Evolutionary conservation across 495 filamentous ascomycete genomes (phyloP), one percentile per base, ranked within the genome.

Genomic region (Daldinia concentrica): DNA sequence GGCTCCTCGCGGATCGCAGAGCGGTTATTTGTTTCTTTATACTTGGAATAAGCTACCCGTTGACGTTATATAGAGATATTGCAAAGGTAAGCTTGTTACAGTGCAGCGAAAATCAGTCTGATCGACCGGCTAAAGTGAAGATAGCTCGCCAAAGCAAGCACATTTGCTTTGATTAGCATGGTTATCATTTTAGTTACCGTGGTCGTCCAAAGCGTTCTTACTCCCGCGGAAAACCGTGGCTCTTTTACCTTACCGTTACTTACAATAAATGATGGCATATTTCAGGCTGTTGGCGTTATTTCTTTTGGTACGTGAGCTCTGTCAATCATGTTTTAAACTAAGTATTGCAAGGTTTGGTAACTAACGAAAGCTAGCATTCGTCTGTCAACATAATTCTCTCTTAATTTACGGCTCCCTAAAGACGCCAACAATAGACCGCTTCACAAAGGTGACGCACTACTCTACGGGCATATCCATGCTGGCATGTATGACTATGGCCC

Each of bases 371-470:
- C 14, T 71, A 94, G 92, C 93, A 59, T 96, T 97, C 73, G 93
- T 97, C 68, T 97, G 93, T 80, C 86, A 99, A 77, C 95, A 99
- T 78, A 99, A 98, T 80, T 95, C 92, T 60, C 91, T 99, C 66
- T 83, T 99, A 30, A 99, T 99, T 76, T 99, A 99, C 80, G 95
- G 94, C 69, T 98, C 95, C 12, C 86, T 99, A 69, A 91, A 93
- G 78, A 97, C 89, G 30, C 95, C 95, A 11, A 99, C 95, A 3
- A 87, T 99, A 67, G 93, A 98, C 83, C 92, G 96, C 55, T 99
- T 99, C 81, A 81, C 94, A 29, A 87, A 78, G 29, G 94, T 99
- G 43, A 99, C 95, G 32, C 96, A 98, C 81, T 96, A 91, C 79
- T 94, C 91, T 11, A 98, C 95, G 12, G 86, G 81, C 74, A 87